phyloP scores from a whole-genome alignment of 495 filamentous ascomycete species.

The Neurospora hispaniola region DNA sequence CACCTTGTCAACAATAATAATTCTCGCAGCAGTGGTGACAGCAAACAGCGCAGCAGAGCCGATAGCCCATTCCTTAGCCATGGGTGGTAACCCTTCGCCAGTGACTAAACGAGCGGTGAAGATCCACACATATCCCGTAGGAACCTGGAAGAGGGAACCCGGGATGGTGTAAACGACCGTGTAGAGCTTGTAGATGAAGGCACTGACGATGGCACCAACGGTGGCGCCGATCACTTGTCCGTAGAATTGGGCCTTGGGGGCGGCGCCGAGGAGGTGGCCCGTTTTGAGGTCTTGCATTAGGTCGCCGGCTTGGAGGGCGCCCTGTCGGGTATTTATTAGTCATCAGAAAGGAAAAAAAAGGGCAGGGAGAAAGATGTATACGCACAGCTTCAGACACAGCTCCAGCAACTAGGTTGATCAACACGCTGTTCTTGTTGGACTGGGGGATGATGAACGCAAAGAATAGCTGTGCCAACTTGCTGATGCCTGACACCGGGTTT shows the following conservation, averaged over 20 bases:
- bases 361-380: background rate
- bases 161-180: slow-evolving; percentile 82
- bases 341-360: background rate
- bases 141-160: slow-evolving; percentile 81
- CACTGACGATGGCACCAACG: slow-evolving; percentile 79
- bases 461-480: slow-evolving; percentile 89
- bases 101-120: slow-evolving; percentile 94
- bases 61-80: slow-evolving; percentile 68
- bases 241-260: slow-evolving; percentile 91
- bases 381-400: slow-evolving; percentile 48
- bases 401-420: slow-evolving; percentile 92
- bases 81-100: slow-evolving; percentile 73
- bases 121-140: slow-evolving; percentile 92
- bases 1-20: slow-evolving; percentile 20
- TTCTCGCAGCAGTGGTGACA: slow-evolving; percentile 55
- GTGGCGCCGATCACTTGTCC: slow-evolving; percentile 87
- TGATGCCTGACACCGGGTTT: slow-evolving; percentile 94
- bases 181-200: slow-evolving; percentile 84
- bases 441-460: slow-evolving; percentile 77
- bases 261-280: slow-evolving; percentile 82
- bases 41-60: slow-evolving; percentile 62
- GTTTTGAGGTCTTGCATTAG: slow-evolving; percentile 99
- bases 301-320: slow-evolving; percentile 90
- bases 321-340: slow-evolving; percentile 42
- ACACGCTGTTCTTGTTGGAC: slow-evolving; percentile 63